Percentiles rank a stretch among this genome's conserved stretches.
Evolutionary conservation across 2,329 filamentous ascomycete genomes (phyloP).

Genomic region (Phoma sp.): DNA sequence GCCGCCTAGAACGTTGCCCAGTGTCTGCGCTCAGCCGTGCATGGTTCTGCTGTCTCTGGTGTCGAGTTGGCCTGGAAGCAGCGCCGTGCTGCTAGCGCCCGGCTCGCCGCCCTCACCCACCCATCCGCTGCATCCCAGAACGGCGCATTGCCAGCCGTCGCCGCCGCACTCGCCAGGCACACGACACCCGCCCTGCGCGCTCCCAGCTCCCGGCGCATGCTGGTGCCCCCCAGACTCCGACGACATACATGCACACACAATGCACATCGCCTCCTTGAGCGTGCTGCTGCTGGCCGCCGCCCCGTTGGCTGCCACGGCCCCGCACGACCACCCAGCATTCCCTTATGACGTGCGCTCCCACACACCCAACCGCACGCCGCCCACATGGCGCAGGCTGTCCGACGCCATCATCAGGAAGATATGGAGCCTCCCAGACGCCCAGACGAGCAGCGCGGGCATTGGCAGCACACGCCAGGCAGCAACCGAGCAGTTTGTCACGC

Average conservation of each 20-base stretch:
- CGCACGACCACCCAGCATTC: slow-evolving; percentile 28
- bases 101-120: too few relatives aligned
- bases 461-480: slow-evolving; percentile 7
- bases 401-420: slow-evolving; percentile 45
- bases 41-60: not conserved
- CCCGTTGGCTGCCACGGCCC: slow-evolving; percentile 39
- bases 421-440: slow-evolving; percentile 37
- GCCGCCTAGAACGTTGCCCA: not conserved
- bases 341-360: slow-evolving; percentile 21
- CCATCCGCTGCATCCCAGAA: too few relatives aligned
- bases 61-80: not conserved
- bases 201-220: not conserved
- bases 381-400: slow-evolving; percentile 49
- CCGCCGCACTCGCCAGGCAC: too few relatives aligned
- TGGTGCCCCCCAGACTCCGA: not conserved
- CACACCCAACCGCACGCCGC: slow-evolving; percentile 25
- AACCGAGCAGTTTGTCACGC: slow-evolving; percentile 44
- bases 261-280: slow-evolving; percentile 41
- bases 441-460: slow-evolving; percentile 11
- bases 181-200: too few relatives aligned
- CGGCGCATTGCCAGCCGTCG: too few relatives aligned
- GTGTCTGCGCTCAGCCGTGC: not conserved
- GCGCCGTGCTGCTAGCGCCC: not conserved
- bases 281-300: slow-evolving; percentile 42
- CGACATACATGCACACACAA: slow-evolving; percentile 20